Evolutionary conservation across 345 rosid species (phyloP).

Genomic region (Gossypium stocksii): DNA sequence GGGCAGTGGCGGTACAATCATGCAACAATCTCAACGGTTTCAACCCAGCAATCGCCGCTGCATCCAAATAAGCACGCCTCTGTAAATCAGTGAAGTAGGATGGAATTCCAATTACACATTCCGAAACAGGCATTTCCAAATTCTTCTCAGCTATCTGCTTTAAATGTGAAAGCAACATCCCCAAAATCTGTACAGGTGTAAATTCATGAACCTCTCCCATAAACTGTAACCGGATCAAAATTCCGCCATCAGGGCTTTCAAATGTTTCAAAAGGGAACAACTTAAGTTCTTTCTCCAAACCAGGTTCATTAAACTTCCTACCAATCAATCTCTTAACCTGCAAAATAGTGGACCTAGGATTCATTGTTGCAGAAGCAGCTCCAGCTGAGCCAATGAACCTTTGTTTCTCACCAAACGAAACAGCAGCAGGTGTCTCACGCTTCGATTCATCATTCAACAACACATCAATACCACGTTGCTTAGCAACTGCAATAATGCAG

Average conservation of each 20-base stretch:
- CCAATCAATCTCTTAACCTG: conserved; percentile 70
- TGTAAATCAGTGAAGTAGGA: conserved; percentile 55
- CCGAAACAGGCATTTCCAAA: conserved; percentile 37
- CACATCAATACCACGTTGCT: conserved; percentile 69
- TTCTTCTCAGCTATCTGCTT: conserved; percentile 52
- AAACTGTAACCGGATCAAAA: conserved; percentile 40
- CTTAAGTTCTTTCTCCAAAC: conserved; percentile 48
- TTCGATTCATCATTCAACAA: conserved; percentile 74
- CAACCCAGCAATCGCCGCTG: conserved; percentile 60
- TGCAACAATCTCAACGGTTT: conserved; percentile 59
- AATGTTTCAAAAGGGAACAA: conserved; percentile 49
- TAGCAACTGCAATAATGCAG: conserved; percentile 68
- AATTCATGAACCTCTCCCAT: conserved; percentile 50
- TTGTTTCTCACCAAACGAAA: conserved; percentile 81
- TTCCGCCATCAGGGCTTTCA: conserved; percentile 43
- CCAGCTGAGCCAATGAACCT: conserved; percentile 78
- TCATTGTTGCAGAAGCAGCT: conserved; percentile 68
- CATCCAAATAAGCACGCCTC: conserved; percentile 57
- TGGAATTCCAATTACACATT: conserved; percentile 65
- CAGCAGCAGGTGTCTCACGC: conserved; percentile 61
- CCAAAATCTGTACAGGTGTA: conserved; percentile 51
- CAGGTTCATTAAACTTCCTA: conserved; percentile 39
- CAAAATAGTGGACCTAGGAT: conserved; percentile 68
- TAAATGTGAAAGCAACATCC: conserved; percentile 65
- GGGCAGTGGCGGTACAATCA: conserved; percentile 64